A percentile compares a stretch with the other conserved stretches of the same genome.
phyloP scores from a whole-genome alignment of 768 basidiomycete genomes.

The Auriscalpium orientale region DNA sequence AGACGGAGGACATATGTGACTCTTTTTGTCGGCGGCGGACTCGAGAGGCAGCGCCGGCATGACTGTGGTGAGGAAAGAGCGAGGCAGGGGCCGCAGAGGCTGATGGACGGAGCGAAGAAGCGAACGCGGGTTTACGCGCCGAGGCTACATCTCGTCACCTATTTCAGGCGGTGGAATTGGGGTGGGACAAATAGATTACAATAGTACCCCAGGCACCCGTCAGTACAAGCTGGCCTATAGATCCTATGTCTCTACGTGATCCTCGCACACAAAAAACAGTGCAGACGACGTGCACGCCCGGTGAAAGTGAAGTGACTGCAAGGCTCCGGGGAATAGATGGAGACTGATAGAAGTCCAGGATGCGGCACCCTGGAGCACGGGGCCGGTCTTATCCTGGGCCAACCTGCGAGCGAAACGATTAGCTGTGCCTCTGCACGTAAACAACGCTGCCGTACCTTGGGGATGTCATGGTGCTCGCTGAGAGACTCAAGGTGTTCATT shows the following conservation, averaged over 20 bases:
- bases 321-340: too few relatives aligned
- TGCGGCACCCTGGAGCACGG: too few relatives aligned
- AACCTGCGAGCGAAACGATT: conserved; percentile 39
- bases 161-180: conserved; percentile 23
- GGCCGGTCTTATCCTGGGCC: conserved; percentile 67
- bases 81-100: conserved; percentile 9
- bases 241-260: neutral
- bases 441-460: conserved; percentile 47
- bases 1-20: conserved; percentile 47
- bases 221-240: neutral
- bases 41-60: conserved; percentile 27
- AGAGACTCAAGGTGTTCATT: conserved; percentile 80
- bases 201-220: conserved; percentile 15
- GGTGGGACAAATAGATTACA: conserved; percentile 25
- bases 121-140: conserved; percentile 18
- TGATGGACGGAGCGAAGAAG: conserved; percentile 20
- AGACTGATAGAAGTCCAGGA: too few relatives aligned
- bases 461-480: conserved; percentile 93
- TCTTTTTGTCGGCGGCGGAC: conserved; percentile 36
- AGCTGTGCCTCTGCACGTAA: too few relatives aligned
- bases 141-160: conserved; percentile 22
- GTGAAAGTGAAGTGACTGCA: too few relatives aligned
- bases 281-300: too few relatives aligned
- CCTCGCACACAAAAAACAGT: neutral
- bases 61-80: conserved; percentile 17